Evolutionary conservation across 2,329 filamentous ascomycete genomes (phyloP), one percentile per base, ranked within the genome.

Genomic region (Parascedosporium putredinis): DNA sequence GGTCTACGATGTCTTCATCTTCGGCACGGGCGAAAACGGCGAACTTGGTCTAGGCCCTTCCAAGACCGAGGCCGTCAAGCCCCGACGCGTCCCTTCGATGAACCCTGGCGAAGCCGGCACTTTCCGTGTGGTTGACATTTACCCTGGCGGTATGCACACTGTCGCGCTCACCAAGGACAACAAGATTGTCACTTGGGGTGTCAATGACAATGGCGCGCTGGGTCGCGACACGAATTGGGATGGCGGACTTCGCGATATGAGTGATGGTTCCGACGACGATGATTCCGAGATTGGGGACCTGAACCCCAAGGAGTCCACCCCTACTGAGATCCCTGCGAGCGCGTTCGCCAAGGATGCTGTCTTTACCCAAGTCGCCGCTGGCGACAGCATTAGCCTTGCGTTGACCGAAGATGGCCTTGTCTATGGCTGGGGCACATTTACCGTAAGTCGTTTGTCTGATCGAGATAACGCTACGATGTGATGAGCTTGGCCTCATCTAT

Each of bases 381-480:
- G 80, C 47, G 86, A 91, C 67, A 88, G 81, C 60, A 79, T 82
- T 43, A 85, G 80, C 2, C 89, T 91, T 63, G 85, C 77, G 8
- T 72, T 93, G 29, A 91, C 87, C 9, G 77, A 81, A 43, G 80
- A 85, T 52, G 87, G 87, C 16, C 73, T 77, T 47, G 82, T 93
- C 25, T 93, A 88, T 59, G 86, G 86, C 52, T 93, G 87, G 86
- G 87, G 87, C 34, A 88, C 85, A 10, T 93, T 93, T 71, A 74
- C 85, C 57, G 51, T 53, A 40, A 42, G 51, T n/a, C n/a, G n/a
- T n/a, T n/a, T n/a, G n/a, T n/a, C n/a, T n/a, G n/a, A n/a, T n/a
- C n/a, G n/a, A n/a, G n/a, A n/a, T n/a, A n/a, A n/a, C n/a, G n/a
- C n/a, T n/a, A n/a, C n/a, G n/a, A n/a, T n/a, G n/a, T n/a, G n/a